Conservation (phyloP, 2,329 filamentous ascomycete genomes). For the Talaromyces sp. region DNA sequence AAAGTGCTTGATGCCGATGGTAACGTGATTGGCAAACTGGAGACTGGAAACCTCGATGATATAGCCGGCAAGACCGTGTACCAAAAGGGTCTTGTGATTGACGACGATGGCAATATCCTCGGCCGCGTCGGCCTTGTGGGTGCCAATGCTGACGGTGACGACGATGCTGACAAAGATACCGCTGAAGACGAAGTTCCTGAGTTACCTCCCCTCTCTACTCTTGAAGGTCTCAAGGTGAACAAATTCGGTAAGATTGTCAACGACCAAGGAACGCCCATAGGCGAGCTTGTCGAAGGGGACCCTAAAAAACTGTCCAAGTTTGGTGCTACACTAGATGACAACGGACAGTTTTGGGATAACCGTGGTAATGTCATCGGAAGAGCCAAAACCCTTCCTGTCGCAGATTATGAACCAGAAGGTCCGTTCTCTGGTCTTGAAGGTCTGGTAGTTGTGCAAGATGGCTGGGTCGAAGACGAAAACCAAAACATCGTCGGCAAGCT, state of each 20-base stretch:
- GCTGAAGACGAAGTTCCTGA: slow-evolving; percentile 12
- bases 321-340: slow-evolving; percentile 44
- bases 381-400: slow-evolving; percentile 42
- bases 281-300: slow-evolving; percentile 57
- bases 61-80: slow-evolving; percentile 8
- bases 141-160: slow-evolving; percentile 2
- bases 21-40: slow-evolving; percentile 6
- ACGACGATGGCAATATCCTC: slow-evolving; percentile 11
- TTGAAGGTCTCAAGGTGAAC: slow-evolving; percentile 38
- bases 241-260: slow-evolving; percentile 42
- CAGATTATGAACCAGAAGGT: slow-evolving; percentile 35
- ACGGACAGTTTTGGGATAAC: slow-evolving; percentile 61
- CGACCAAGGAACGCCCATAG: slow-evolving; percentile 43
- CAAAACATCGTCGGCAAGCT: slow-evolving; percentile 46
- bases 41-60: slow-evolving; percentile 6
- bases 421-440: slow-evolving; percentile 43
- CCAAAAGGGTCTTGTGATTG: slow-evolving; percentile 10
- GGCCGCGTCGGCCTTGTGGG: slow-evolving; percentile 26
- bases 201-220: slow-evolving; percentile 27
- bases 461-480: slow-evolving; percentile 46
- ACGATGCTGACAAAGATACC: slow-evolving; percentile 18
- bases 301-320: slow-evolving; percentile 53
- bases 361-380: slow-evolving; percentile 59
- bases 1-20: slow-evolving; percentile 17
- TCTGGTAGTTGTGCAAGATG: slow-evolving; percentile 43